Evolutionary conservation across 1,284 basidiomycete genomes (phyloP), one percentile per base, ranked within the genome.

Genomic region (Fomitopsis betulina): DNA sequence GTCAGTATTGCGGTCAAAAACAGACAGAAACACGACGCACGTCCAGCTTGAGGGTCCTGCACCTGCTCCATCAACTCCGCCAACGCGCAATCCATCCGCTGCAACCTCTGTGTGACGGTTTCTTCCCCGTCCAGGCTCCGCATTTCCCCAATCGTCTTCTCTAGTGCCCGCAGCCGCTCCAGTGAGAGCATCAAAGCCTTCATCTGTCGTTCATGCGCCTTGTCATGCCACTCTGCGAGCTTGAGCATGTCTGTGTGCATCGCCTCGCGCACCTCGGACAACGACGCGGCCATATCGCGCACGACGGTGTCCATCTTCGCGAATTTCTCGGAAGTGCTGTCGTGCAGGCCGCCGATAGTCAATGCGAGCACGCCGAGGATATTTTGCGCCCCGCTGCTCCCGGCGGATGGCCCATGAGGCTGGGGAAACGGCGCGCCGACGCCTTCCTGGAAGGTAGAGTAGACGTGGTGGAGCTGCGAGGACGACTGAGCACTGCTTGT

Each of bases 171-270:
- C 35, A 57, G 27, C 17, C 58, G 39, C 15, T 55, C 55, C 2
- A 54, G 15, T 6, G 57, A 12, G 30, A 25, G 32, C 45, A 54
- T 51, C 42, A 47, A 51, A 19, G 58, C 55, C 39, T 57, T 56
- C 49, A 51, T 39, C 40, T 60, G 58, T n/a, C 33, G 53, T 19
- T 32, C 49, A 49, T 59, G 58, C 25, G 58, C 37, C 19, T 54
- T 54, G 37, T 59, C 58, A 5, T 55, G 37, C 53, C 54, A 59
- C 53, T 55, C 53, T 15, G 58, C 58, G 21, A 59, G 53, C 47
- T 52, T 50, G 21, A 47, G 32, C 21, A 54, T 32, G 25, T 59
- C 58, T n/a, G 23, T 19, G 21, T 37, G 50, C 21, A 50, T 49
- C 30, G 52, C 17, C n/a, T 56, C 54, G 37, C 45, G 38, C 39